phyloP scores from a whole-genome alignment of 2,329 filamentous ascomycete genomes.

The Coleophoma cylindrospora region DNA sequence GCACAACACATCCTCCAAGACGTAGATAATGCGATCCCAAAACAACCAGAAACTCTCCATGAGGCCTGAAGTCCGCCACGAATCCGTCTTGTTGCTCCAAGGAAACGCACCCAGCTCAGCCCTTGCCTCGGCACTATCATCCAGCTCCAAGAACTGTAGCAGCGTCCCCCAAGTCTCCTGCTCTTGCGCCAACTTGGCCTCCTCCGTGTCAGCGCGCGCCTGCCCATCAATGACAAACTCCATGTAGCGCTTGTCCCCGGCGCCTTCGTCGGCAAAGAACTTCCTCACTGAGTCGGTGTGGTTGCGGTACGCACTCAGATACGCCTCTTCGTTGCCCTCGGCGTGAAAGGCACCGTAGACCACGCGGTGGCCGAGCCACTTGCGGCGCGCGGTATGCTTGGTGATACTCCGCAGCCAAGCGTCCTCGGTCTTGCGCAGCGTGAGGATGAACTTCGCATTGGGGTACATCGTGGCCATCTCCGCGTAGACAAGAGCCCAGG shows the following conservation, averaged over 20 bases:
- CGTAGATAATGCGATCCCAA: not conserved
- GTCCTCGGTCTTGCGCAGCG: conserved; percentile 1
- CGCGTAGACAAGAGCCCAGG: conserved; percentile 4
- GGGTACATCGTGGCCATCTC: conserved; percentile 4
- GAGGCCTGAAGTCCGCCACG: not conserved
- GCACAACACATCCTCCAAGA: not conserved
- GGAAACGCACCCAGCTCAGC: conserved; percentile 4
- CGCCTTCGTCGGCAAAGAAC: conserved; percentile 2
- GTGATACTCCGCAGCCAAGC: conserved; percentile 3
- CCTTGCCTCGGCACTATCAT: not conserved
- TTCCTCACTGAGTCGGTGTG: conserved; percentile 2
- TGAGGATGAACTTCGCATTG: conserved; percentile 5
- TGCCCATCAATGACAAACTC: conserved; percentile 4
- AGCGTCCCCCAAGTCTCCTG: conserved; percentile 2
- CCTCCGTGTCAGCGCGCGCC: not conserved
- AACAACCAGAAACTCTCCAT: not conserved
- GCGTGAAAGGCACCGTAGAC: conserved; percentile 4
- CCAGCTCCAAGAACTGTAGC: conserved; percentile 1
- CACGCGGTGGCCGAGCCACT: conserved; percentile 3
- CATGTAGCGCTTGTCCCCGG: not conserved
- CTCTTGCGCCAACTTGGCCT: too few species aligned
- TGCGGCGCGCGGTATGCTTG: not conserved
- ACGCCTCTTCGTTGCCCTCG: conserved; percentile 4
- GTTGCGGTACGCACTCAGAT: conserved; percentile 2
- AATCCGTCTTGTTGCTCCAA: conserved; percentile 1